Evolutionary conservation across 345 rosid genomes (phyloP), one percentile per base, ranked within the genome.

Genomic region (Aquilaria malaccensis): DNA sequence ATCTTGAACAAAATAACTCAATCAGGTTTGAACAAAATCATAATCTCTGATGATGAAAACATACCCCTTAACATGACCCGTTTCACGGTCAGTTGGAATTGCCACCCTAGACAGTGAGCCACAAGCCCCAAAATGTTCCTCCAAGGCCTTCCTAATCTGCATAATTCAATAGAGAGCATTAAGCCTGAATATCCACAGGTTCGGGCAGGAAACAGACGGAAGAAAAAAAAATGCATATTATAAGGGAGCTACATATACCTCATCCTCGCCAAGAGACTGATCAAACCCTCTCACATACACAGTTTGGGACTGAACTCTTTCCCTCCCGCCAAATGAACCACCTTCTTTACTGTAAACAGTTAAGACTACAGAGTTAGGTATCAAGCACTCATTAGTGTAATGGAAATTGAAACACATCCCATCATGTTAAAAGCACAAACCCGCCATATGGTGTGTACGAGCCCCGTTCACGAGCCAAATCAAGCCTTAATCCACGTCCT

Each of bases 1-100:
- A 45, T 12, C 56, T n/a, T 37, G 30, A 33, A 15, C 30, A 52
- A 13, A 7, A 1, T 10, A n/a, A 30, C 45, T 69, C 3, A 58
- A 7, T 33, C 1, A 3, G 0, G 45, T 10, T 12, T 56, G 33
- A n/a, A 13, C n/a, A 2, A 29, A 52, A 14, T 46, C 15, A 60
- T 30, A 7, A 22, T 22, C 22, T 22, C 22, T 22, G 30, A 13
- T 2, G 7, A 15, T 64, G 2, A 22, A 67, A 48, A 77, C 92
- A 13, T 55, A 94, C 99, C 99, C 99, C 69, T 73, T 91, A 13
- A 80, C 58, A 50, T 64, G 60, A 32, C 96, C 96, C 48, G 77
- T 83, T 6, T 86, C 95, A 59, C 78, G 67, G 68, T 94, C 97
- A 15, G 33, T 49, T 9, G 99, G 97, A 50, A 91, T 55, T 4